A percentile compares a stretch with the other conserved stretches of the same genome.
Evolutionary conservation across 768 basidiomycete genomes (phyloP).

Genomic region (Russula foetens): DNA sequence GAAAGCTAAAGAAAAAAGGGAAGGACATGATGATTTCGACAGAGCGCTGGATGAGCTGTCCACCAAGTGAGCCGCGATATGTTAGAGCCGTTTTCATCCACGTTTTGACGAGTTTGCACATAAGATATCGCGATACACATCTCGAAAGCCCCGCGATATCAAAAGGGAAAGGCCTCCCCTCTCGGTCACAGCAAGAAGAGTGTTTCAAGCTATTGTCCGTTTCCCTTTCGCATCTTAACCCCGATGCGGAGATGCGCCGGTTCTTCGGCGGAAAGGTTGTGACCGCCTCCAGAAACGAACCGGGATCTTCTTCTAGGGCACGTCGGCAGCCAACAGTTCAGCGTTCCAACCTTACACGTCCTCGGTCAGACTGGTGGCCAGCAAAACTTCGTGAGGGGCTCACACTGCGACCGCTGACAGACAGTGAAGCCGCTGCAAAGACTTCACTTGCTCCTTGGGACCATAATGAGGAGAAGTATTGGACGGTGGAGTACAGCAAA

Average conservation of each 20-base stretch:
- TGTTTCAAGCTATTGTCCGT: conserved; percentile 60
- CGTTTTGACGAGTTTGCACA: background rate
- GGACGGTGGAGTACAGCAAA: conserved; percentile 82
- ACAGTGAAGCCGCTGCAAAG: conserved; percentile 45
- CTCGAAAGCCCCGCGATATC: conserved; percentile 17
- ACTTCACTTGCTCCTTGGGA: conserved; percentile 29
- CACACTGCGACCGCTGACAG: conserved; percentile 47
- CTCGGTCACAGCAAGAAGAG: conserved; percentile 27
- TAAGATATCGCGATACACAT: conserved; percentile 48
- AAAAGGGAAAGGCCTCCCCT: conserved; percentile 20
- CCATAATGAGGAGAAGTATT: conserved; percentile 68
- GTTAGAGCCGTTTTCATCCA: background rate
- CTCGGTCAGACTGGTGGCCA: conserved; percentile 68
- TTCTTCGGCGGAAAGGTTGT: conserved; percentile 94
- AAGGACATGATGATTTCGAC: conserved; percentile 72
- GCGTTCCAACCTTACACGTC: conserved; percentile 70
- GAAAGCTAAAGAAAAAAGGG: conserved; percentile 52
- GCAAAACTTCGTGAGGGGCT: conserved; percentile 65
- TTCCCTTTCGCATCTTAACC: conserved; percentile 75
- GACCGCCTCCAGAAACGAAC: conserved; percentile 42
- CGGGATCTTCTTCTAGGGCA: conserved; percentile 28
- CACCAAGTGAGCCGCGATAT: conserved; percentile 43
- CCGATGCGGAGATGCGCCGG: conserved; percentile 83
- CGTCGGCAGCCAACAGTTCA: conserved; percentile 38
- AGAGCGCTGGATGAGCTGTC: conserved; percentile 79